These are phyloP conservation scores for Ballota nigra DNA, from an alignment of 257 asterid species.

Conservation along the genomic window DNA sequence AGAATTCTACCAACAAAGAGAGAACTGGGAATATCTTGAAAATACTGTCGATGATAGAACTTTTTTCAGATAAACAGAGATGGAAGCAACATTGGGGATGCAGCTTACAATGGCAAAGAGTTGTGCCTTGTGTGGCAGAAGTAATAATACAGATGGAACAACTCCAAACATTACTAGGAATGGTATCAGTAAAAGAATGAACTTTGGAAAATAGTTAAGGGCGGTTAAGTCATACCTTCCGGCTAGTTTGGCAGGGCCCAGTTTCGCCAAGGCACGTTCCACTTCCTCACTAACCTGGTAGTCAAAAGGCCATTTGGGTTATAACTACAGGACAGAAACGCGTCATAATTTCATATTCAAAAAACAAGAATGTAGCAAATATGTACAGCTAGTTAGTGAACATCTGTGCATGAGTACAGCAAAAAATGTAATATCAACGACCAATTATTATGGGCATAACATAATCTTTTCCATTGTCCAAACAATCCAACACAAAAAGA, in stretches of 20 bases:
- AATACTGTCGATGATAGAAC: neutral
- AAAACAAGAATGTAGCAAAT: neutral
- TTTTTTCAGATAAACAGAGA: conserved; percentile 1
- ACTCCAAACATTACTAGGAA: conserved; percentile 2
- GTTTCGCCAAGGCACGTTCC: conserved; percentile 93
- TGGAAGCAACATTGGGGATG: too few relatives aligned
- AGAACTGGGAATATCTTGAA: conserved; percentile 8
- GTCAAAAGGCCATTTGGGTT: conserved; percentile 21
- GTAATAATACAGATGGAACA: neutral
- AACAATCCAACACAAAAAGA: neutral
- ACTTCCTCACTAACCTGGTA: conserved; percentile 98
- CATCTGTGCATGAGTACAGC: neutral
- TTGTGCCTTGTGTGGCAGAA: neutral
- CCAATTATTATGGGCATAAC: conserved; percentile 4
- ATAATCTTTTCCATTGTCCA: neutral
- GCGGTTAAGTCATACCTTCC: conserved; percentile 52
- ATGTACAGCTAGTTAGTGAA: neutral
- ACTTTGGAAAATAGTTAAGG: conserved; percentile 16
- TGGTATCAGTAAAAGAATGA: conserved; percentile 9
- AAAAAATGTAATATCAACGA: neutral
- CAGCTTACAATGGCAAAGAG: neutral
- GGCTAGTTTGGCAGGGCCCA: conserved; percentile 69
- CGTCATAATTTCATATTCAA: neutral
- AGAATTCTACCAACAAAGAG: neutral
- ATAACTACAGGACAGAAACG: conserved; percentile 10